Conservation (phyloP, 2,329 filamentous ascomycete species). For the Lachnellula subtilissima region DNA sequence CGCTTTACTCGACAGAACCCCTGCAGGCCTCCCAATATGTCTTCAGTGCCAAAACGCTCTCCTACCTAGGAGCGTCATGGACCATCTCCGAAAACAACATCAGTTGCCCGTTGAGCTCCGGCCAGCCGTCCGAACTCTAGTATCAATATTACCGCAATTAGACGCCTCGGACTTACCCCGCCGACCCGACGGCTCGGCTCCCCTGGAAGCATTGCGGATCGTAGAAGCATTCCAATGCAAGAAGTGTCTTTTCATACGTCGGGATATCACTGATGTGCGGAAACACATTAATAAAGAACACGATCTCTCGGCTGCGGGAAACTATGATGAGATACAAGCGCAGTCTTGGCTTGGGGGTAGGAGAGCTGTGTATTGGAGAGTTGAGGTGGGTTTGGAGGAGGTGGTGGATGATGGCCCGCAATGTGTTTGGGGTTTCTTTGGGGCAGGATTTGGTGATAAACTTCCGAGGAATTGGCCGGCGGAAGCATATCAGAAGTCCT, state of each 20-base stretch:
- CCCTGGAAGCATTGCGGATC: slow-evolving; percentile 8
- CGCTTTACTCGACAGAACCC: slow-evolving; percentile 1
- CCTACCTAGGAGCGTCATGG: slow-evolving; percentile 14
- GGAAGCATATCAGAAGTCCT: no score
- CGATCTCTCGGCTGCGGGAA: slow-evolving; percentile 6
- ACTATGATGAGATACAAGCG: slow-evolving; percentile 14
- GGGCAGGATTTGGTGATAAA: slow-evolving; percentile 11
- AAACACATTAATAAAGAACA: slow-evolving; percentile 20
- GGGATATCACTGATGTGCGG: slow-evolving; percentile 18
- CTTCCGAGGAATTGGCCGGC: slow-evolving; percentile 5
- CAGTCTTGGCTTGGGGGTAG: slow-evolving; percentile 19
- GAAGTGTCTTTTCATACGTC: slow-evolving; percentile 14
- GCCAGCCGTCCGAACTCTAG: slow-evolving; percentile 2
- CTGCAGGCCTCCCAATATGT: slow-evolving; percentile 12
- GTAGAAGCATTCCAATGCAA: slow-evolving; percentile 18
- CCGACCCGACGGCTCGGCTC: slow-evolving; percentile 4
- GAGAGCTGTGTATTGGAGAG: slow-evolving; percentile 16
- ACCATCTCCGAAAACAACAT: slow-evolving; percentile 21
- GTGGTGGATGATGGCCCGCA: neutral
- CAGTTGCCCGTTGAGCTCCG: slow-evolving; percentile 9
- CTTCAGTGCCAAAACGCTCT: slow-evolving; percentile 12
- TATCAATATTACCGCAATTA: slow-evolving; percentile 6
- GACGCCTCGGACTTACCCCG: slow-evolving; percentile 10
- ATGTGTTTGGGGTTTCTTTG: slow-evolving; percentile 16
- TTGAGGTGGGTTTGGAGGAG: neutral